Percentiles rank a stretch among this genome's conserved stretches.
Conservation (phyloP, 306 rosid species). For the Arachis hypogaea region DNA sequence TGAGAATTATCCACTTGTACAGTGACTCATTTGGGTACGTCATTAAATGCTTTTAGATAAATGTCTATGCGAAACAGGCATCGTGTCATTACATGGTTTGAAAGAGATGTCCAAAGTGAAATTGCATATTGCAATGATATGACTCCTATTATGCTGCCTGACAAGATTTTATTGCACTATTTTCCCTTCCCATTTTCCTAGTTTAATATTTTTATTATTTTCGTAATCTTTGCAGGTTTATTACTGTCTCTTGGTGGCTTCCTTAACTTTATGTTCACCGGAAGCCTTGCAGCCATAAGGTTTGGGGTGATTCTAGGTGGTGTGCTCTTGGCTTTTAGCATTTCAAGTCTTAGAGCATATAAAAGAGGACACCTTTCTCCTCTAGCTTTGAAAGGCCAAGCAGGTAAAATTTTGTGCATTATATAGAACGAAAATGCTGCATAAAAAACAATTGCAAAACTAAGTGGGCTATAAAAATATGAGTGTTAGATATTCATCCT, state of each 20-base stretch:
- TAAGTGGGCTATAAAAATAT: constrained; percentile 7
- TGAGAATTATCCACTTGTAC: constrained; percentile 3
- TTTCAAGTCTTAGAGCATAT: constrained; percentile 69
- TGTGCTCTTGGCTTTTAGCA: constrained; percentile 68
- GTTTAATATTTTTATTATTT: constrained; percentile 37
- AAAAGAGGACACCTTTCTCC: constrained; percentile 64
- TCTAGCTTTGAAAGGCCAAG: constrained; percentile 77
- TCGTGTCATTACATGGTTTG: neutral
- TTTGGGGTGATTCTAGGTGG: constrained; percentile 94
- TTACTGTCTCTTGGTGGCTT: constrained; percentile 87
- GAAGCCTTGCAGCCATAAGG: constrained; percentile 78
- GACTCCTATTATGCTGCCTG: constrained; percentile 14
- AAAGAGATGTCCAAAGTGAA: neutral
- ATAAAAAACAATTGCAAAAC: constrained; percentile 1
- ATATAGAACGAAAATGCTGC: constrained; percentile 14
- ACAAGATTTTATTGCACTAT: constrained; percentile 16
- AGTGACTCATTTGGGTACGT: neutral
- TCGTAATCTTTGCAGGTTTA: constrained; percentile 65
- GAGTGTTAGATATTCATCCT: constrained; percentile 8
- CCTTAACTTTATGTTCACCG: constrained; percentile 84
- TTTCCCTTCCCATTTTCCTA: constrained; percentile 1
- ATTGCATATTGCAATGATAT: constrained; percentile 15
- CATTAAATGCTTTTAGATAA: too few relatives aligned
- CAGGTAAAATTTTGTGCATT: constrained; percentile 59
- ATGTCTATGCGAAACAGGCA: neutral